Percentiles rank a stretch among this genome's conserved stretches.
Conservation (phyloP, 176 grass and related monocot genomes). For the Neostapfia colusana region DNA sequence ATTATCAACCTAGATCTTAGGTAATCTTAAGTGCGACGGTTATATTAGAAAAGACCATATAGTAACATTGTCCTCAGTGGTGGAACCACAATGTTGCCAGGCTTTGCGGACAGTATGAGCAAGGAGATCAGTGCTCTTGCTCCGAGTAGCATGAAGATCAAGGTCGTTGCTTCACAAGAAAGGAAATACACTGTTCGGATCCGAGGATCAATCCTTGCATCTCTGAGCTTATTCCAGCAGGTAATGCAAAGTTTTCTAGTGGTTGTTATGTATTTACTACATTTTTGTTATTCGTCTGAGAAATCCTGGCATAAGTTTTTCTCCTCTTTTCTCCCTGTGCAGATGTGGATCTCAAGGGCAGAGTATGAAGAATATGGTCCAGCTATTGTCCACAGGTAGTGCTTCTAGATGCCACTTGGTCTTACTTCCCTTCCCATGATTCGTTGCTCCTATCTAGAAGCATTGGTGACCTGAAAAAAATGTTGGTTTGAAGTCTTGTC, state of each 20-base stretch:
- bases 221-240: constrained; percentile 90
- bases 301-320: constrained; percentile 21
- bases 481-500: constrained; percentile 42
- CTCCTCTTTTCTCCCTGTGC: neutral
- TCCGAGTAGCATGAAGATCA: constrained; percentile 89
- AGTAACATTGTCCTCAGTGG: constrained; percentile 91
- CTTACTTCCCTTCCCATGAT: constrained; percentile 33
- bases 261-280: neutral
- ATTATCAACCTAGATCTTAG: too few relatives aligned
- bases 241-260: constrained; percentile 17
- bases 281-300: neutral
- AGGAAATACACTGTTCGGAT: constrained; percentile 97
- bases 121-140: constrained; percentile 82
- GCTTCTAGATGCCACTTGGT: constrained; percentile 50
- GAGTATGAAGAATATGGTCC: constrained; percentile 85
- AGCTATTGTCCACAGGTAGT: constrained; percentile 85
- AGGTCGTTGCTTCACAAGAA: constrained; percentile 77
- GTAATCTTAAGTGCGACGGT: too few relatives aligned
- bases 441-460: constrained; percentile 31
- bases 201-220: constrained; percentile 83
- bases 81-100: constrained; percentile 87
- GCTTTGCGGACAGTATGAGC: constrained; percentile 84
- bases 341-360: constrained; percentile 87
- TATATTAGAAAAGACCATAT: constrained; percentile 84
- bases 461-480: constrained; percentile 36